Evolutionary conservation across 108 stramenopile genomes (phyloP).

Genomic region (Epithemia pelagica): DNA sequence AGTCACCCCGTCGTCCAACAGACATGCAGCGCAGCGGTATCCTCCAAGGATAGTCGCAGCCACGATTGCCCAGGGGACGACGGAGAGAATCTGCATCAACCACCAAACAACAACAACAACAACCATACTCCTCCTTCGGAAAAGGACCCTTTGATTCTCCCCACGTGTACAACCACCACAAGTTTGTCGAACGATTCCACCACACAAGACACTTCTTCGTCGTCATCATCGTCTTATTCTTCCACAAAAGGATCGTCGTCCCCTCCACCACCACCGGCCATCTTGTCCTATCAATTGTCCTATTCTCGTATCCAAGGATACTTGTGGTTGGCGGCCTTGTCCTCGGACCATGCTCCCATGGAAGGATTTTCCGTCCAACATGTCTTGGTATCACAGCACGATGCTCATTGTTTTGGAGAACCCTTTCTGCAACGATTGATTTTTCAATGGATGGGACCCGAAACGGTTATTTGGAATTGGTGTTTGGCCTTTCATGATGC

Average conservation of each 20-base stretch:
- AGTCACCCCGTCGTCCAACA: too few relatives aligned
- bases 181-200: too few relatives aligned
- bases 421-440: conserved; percentile 54
- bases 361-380: conserved; percentile 52
- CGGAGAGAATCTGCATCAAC: too few relatives aligned
- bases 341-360: background rate
- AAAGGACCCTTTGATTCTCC: too few relatives aligned
- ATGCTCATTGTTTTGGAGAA: conserved; percentile 69
- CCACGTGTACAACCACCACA: too few relatives aligned
- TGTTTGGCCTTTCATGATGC: conserved; percentile 33
- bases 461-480: conserved; percentile 76
- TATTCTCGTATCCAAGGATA: conserved; percentile 49
- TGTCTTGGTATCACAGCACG: conserved; percentile 38
- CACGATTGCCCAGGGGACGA: too few relatives aligned
- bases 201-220: too few relatives aligned
- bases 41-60: too few relatives aligned
- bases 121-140: too few relatives aligned
- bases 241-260: background rate
- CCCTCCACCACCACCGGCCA: conserved; percentile 2
- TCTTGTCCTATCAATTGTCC: background rate
- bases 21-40: too few relatives aligned
- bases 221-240: too few relatives aligned
- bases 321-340: background rate
- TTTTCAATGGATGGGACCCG: conserved; percentile 38
- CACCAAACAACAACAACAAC: too few relatives aligned